A percentile compares a stretch with the other conserved stretches of the same genome.
Evolutionary conservation across 352 stramenopile species (phyloP).

Genomic region (Globisporangium camurandrum): DNA sequence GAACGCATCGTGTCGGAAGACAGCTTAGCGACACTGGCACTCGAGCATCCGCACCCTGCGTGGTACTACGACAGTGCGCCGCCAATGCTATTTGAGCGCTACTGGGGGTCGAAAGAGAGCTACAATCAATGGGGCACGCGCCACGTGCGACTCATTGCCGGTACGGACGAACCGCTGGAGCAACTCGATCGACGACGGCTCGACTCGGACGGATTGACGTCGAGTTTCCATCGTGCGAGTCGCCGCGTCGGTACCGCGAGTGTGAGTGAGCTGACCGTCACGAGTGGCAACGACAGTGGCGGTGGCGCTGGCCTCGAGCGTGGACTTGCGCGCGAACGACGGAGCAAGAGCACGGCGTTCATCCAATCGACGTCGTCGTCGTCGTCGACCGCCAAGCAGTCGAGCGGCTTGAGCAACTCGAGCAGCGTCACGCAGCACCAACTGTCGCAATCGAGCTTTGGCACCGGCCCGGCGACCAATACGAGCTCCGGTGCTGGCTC

Average conservation of each 20-base stretch:
- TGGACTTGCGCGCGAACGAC: slow-evolving; percentile 22
- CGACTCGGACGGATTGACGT: slow-evolving; percentile 22
- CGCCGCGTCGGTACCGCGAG: slow-evolving; percentile 6
- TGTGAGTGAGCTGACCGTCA: slow-evolving; percentile 14
- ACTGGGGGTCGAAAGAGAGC: slow-evolving; percentile 62
- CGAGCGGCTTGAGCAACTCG: slow-evolving; percentile 3
- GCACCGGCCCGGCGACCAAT: slow-evolving; percentile 14
- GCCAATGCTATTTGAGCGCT: slow-evolving; percentile 30
- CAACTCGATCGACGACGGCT: slow-evolving; percentile 28
- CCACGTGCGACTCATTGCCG: slow-evolving; percentile 37
- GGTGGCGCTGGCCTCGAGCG: background rate
- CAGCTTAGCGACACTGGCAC: slow-evolving; percentile 39
- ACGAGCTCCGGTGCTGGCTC: background rate
- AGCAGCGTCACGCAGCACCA: slow-evolving; percentile 9
- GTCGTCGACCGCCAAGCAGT: too few relatives aligned
- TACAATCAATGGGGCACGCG: slow-evolving; percentile 49
- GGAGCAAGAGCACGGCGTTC: slow-evolving; percentile 69
- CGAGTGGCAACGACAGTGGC: too few relatives aligned
- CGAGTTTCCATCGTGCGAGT: slow-evolving; percentile 6
- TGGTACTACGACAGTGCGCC: slow-evolving; percentile 48
- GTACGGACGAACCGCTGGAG: slow-evolving; percentile 19
- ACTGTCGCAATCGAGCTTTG: background rate
- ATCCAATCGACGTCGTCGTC: slow-evolving; percentile 30
- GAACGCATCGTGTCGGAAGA: slow-evolving; percentile 60
- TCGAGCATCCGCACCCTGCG: slow-evolving; percentile 48